phyloP scores from a whole-genome alignment of 1,284 basidiomycete species.

The Marasmius fiardii region DNA sequence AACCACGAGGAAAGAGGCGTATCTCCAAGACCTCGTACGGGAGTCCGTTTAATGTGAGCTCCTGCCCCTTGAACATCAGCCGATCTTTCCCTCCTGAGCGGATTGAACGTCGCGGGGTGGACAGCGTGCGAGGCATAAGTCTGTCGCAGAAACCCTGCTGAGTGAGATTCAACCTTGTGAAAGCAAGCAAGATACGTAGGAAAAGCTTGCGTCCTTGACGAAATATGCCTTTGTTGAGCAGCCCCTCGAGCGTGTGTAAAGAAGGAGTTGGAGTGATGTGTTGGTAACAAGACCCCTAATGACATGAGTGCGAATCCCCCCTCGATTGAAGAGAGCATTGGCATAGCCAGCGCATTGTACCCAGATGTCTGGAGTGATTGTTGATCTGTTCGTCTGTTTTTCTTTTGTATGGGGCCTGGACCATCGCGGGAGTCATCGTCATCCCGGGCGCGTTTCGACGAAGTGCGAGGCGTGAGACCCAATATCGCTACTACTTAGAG shows the following conservation, averaged over 20 bases:
- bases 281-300: slow-evolving; percentile 12
- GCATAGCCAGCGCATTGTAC: slow-evolving; percentile 18
- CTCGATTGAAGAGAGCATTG: slow-evolving; percentile 15
- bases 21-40: background rate
- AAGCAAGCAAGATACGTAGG: background rate
- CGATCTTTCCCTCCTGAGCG: background rate
- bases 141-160: background rate
- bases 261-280: slow-evolving; percentile 9
- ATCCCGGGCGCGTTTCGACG: too few relatives aligned
- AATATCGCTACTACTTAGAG: too few relatives aligned
- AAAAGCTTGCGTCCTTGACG: background rate
- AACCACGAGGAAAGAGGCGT: background rate
- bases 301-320: slow-evolving; percentile 16
- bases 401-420: too few relatives aligned
- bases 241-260: slow-evolving; percentile 13
- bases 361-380: too few relatives aligned
- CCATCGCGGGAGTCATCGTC: too few relatives aligned
- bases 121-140: background rate
- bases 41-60: background rate
- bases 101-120: background rate
- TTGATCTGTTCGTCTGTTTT: too few relatives aligned
- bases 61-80: background rate
- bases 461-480: too few relatives aligned
- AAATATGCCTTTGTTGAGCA: slow-evolving; percentile 13
- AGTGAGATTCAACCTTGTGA: background rate